Conservation (phyloP, 179 eudicot species). For the Beta corolliflora region DNA sequence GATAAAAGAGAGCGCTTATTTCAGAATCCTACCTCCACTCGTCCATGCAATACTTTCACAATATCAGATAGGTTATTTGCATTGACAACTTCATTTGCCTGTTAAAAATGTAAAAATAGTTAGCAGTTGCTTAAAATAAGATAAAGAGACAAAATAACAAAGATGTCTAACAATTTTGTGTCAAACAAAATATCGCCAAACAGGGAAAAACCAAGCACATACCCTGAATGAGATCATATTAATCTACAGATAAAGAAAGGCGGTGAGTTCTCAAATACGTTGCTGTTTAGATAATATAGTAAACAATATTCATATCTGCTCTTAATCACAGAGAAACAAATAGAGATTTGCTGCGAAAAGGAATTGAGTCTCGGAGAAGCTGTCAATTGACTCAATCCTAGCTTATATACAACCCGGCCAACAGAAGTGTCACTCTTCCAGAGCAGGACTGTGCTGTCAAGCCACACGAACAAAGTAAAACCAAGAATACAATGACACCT, state of each 20-base stretch:
- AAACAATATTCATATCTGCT: background rate
- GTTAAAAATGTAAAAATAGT: constrained; percentile 28
- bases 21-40: constrained; percentile 70
- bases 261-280: background rate
- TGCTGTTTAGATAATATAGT: background rate
- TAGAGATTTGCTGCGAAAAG: background rate
- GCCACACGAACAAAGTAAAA: background rate
- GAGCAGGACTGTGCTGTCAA: background rate
- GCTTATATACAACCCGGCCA: background rate
- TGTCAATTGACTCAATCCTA: background rate
- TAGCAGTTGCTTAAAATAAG: constrained; percentile 3
- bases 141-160: background rate
- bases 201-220: background rate
- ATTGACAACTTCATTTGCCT: constrained; percentile 96
- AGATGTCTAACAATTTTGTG: background rate
- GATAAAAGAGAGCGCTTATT: background rate
- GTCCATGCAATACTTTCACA: constrained; percentile 91
- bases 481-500: too few relatives aligned
- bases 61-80: constrained; percentile 87
- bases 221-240: background rate
- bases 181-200: background rate
- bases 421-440: background rate
- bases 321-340: background rate
- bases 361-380: background rate
- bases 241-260: background rate